These are phyloP conservation scores for Acacia melanoxylon DNA, from an alignment of 306 rosid species.

Conservation along the genomic window DNA sequence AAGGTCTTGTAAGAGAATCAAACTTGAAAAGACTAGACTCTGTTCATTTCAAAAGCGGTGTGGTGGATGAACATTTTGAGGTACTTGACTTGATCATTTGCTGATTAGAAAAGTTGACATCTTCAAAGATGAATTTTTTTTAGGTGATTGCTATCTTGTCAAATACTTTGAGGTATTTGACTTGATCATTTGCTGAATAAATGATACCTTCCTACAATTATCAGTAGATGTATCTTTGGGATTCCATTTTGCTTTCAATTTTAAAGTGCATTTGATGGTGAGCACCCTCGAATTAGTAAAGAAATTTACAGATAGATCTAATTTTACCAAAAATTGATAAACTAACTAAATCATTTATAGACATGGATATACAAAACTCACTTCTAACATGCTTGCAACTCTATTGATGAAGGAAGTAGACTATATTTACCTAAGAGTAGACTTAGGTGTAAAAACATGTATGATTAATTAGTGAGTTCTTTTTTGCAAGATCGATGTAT, in stretches of 20 bases:
- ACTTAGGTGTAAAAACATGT: background rate
- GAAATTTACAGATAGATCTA: background rate
- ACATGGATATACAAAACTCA: background rate
- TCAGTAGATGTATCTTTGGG: background rate
- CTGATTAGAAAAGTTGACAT: background rate
- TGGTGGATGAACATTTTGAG: conserved; percentile 71
- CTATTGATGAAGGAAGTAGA: background rate
- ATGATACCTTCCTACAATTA: background rate
- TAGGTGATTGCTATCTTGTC: background rate
- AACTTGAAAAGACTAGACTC: conserved; percentile 66
- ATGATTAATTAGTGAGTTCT: background rate
- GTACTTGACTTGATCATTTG: conserved; percentile 32
- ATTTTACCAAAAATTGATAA: background rate
- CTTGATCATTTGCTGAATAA: background rate
- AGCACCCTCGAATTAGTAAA: background rate
- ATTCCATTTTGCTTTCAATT: background rate
- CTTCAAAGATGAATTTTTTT: background rate
- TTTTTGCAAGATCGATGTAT: background rate
- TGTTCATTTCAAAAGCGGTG: conserved; percentile 60
- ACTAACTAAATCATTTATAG: background rate
- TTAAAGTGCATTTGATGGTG: too few relatives aligned
- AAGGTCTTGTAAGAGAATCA: conserved; percentile 68
- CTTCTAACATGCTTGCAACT: background rate
- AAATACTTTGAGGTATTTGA: background rate
- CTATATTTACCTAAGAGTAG: background rate